Base-by-base conservation (phyloP, 2,329 filamentous ascomycete species). In the Penicillium sp. region DNA sequence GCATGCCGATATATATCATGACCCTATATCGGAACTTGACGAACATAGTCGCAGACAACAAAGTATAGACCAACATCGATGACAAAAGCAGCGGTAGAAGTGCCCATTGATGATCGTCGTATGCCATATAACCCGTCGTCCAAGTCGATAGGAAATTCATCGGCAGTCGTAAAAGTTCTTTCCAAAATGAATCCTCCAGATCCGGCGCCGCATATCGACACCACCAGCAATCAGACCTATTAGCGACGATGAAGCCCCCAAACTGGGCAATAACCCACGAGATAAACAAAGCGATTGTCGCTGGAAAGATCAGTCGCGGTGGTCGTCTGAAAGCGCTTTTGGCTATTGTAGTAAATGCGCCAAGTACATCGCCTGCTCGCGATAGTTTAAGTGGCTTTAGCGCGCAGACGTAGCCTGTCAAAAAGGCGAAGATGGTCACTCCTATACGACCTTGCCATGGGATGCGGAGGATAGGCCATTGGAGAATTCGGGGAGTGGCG, bases 41-140 rank as follows among this genome's bases (percentile, higher is more conserved):
- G 42, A 68, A 70, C 64, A 70, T 68, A 0, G 68, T 71, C 5
- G 78, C 78, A 16, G 75, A 73, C 26, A 81, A 68, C 27, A 78
- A 63, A 6, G 80, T 70, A 57, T 79, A 82, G 34, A 81, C 76
- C 58, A 78, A 70, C 72, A 82, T 80, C 0, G 78, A 78, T 10
- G 78, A 78, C 53, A 77, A 68, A 5, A 82, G 65, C 44, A 82
- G 67, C 11, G 78, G 78, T 27, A 79, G 67, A 61, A 82, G 73
- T 3, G 80, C 79, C 80, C 80, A 83, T 61, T 82, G 80, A 56
- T 82, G 79, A 52, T 80, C 75, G 61, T 83, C 80, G 51, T 80
- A 81, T 8, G 76, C 70, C 67, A 80, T 81, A 61, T 76, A 77
- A 1, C 75, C 76, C 48, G 73, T 78, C 11, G 78, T 80, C 80